Evolutionary conservation across 2,329 filamentous ascomycete species (phyloP), one percentile per base, ranked within the genome.

Genomic region (Colletotrichum liriopes): DNA sequence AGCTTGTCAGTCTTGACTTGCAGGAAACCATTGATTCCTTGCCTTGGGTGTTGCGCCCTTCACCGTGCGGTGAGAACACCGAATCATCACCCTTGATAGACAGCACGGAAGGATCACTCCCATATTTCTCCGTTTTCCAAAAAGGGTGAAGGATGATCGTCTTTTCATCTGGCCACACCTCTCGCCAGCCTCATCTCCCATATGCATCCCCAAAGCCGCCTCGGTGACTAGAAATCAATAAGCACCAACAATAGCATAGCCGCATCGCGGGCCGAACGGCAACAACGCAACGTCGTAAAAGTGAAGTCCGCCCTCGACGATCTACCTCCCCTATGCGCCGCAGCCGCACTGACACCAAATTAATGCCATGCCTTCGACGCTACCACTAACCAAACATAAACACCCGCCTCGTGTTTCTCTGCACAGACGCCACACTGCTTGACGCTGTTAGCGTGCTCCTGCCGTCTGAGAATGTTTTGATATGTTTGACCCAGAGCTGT

Each of bases 11-110:
- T 32, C 49, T 39, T 56, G 47, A 55, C 66, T 55, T 43, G 67
- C 67, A 70, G 16, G 12, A 66, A 45, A 55, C 55, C n/a, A 66
- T 71, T 52, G 47, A 61, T 43, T 45, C 26, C 18, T 1, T 43
- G 35, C 47, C 11, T 43, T 18, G 29, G 41, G 12, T 12, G 12
- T 8, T 7, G 26, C 18, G 43, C n/a, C 32, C 23, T 12, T 32
- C 47, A 5, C 5, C 23, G 18, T 16, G 18, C 4, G 23, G 20
- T 23, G n/a, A 37, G 26, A n/a, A 26, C 23, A 43, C 47, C 35
- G 4, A 29, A 8, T 6, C 8, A 29, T 16, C 14, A 3, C 11
- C 4, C 2, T 14, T 29, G 3, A 12, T 32, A 23, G 49, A 16
- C 23, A 20, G 35, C 11, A 20, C 54, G 20, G 35, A 39, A 39